These are phyloP conservation scores for Pachyrhizus erosus DNA, from an alignment of 306 rosid species.

Conservation along the genomic window DNA sequence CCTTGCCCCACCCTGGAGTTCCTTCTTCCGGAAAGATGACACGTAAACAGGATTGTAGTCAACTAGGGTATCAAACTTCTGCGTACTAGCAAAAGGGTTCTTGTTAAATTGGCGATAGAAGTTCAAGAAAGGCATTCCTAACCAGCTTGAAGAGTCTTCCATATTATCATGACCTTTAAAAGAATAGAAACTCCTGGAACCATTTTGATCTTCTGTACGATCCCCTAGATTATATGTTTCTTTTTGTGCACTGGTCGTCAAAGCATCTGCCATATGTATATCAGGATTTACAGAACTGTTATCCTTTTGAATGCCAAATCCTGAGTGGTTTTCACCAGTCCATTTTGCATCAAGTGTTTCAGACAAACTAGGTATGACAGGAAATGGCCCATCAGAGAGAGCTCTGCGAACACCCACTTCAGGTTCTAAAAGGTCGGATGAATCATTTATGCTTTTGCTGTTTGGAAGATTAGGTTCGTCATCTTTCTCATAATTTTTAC, in stretches of 20 bases:
- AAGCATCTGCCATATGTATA: slow-evolving; percentile 53
- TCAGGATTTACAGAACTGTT: slow-evolving; percentile 51
- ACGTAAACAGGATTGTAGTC: slow-evolving; percentile 70
- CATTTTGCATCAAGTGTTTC: slow-evolving; percentile 92
- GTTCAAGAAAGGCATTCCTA: slow-evolving; percentile 74
- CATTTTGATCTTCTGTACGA: slow-evolving; percentile 60
- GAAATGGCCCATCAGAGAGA: slow-evolving; percentile 77
- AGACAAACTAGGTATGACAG: slow-evolving; percentile 65
- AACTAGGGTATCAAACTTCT: slow-evolving; percentile 62
- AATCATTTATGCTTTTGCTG: slow-evolving; percentile 40
- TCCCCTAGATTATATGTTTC: slow-evolving; percentile 51
- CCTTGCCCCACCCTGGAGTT: slow-evolving; percentile 81
- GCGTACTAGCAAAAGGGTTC: slow-evolving; percentile 60
- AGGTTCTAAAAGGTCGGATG: slow-evolving; percentile 49
- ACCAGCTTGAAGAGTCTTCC: slow-evolving; percentile 76
- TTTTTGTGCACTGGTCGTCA: slow-evolving; percentile 32
- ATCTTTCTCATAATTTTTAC: slow-evolving; percentile 46
- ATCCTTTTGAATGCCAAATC: slow-evolving; percentile 53
- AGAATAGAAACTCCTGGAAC: slow-evolving; percentile 46
- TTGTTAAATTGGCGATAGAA: slow-evolving; percentile 69
- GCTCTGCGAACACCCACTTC: slow-evolving; percentile 55
- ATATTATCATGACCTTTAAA: slow-evolving; percentile 57
- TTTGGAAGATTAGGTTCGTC: slow-evolving; percentile 45
- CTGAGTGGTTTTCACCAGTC: slow-evolving; percentile 71
- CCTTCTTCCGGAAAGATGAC: slow-evolving; percentile 72